These are phyloP conservation scores for Pyricularia sp. DNA, from an alignment of 2,329 filamentous ascomycete species.

Conservation along the genomic window DNA sequence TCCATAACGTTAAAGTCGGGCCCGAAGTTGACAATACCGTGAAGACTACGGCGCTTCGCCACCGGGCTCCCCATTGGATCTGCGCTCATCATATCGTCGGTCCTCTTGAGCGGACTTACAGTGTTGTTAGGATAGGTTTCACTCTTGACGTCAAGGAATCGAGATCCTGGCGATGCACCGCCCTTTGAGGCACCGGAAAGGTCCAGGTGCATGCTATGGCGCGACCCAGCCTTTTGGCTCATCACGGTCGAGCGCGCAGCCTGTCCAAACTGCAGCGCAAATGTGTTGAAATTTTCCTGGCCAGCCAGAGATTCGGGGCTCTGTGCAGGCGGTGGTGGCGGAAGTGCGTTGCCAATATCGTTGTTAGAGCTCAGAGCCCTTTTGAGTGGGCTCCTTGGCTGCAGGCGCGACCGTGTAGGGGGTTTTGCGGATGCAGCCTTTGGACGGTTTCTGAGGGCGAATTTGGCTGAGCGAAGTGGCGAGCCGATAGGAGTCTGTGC, in stretches of 20 bases:
- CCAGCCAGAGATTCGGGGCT: constrained; percentile 20
- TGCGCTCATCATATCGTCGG: constrained; percentile 80
- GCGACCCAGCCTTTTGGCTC: constrained; percentile 31
- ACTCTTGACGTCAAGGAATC: constrained; percentile 36
- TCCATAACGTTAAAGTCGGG: constrained; percentile 72
- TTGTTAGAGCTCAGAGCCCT: constrained; percentile 62
- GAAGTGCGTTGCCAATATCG: constrained; percentile 60
- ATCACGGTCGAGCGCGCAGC: constrained; percentile 31
- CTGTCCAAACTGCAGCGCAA: constrained; percentile 26
- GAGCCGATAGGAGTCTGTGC: constrained; percentile 34
- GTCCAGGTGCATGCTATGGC: constrained; percentile 50
- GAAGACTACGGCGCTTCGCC: constrained; percentile 81
- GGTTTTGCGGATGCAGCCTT: constrained; percentile 44
- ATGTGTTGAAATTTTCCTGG: constrained; percentile 26
- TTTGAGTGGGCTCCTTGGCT: constrained; percentile 73
- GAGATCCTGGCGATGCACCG: constrained; percentile 30
- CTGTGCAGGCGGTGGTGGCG: constrained; percentile 29
- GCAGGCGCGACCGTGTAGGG: constrained; percentile 55
- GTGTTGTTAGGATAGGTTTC: constrained; percentile 43
- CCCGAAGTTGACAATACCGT: constrained; percentile 58
- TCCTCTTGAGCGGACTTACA: constrained; percentile 83
- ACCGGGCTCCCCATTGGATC: constrained; percentile 81
- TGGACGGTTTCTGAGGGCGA: constrained; percentile 31
- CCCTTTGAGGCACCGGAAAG: constrained; percentile 40
- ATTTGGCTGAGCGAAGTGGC: constrained; percentile 44